phyloP scores from a whole-genome alignment of 805 yeast genomes.

The Komagataella populi region DNA sequence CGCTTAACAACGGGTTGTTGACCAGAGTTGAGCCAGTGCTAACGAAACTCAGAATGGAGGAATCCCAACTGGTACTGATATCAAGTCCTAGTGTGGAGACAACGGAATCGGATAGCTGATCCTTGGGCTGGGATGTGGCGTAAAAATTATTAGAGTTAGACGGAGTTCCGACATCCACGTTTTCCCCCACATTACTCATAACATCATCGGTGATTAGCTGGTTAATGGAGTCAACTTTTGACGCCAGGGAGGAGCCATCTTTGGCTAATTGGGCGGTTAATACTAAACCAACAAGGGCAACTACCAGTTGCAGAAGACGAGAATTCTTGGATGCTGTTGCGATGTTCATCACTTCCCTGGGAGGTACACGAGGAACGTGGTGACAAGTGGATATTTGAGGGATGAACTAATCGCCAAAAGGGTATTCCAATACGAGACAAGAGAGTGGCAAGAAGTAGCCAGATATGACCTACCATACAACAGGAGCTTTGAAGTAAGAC shows the following conservation, averaged over 20 bases:
- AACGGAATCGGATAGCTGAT: not conserved
- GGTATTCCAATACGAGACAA: not conserved
- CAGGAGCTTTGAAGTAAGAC: not conserved
- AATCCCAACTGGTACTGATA: not conserved
- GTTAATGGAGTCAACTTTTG: not conserved
- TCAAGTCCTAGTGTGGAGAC: not conserved
- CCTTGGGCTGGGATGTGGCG: not conserved
- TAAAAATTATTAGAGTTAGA: not conserved
- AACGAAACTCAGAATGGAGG: not conserved
- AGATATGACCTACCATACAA: not conserved
- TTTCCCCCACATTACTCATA: not conserved
- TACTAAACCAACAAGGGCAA: not conserved
- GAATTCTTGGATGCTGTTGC: not conserved
- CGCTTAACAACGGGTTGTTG: not conserved
- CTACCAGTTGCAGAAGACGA: not conserved
- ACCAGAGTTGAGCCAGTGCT: not conserved
- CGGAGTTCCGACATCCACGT: not conserved
- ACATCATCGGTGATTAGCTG: not conserved
- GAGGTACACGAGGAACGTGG: not conserved
- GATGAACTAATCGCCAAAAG: not conserved
- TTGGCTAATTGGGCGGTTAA: not conserved
- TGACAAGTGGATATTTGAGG: not conserved
- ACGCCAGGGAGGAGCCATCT: not conserved
- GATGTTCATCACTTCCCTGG: not conserved
- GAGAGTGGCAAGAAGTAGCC: not conserved